A percentile compares a stretch with the other conserved stretches of the same genome.
Conservation (phyloP, 108 stramenopile genomes). For the Fistulifera pelliculosa region DNA sequence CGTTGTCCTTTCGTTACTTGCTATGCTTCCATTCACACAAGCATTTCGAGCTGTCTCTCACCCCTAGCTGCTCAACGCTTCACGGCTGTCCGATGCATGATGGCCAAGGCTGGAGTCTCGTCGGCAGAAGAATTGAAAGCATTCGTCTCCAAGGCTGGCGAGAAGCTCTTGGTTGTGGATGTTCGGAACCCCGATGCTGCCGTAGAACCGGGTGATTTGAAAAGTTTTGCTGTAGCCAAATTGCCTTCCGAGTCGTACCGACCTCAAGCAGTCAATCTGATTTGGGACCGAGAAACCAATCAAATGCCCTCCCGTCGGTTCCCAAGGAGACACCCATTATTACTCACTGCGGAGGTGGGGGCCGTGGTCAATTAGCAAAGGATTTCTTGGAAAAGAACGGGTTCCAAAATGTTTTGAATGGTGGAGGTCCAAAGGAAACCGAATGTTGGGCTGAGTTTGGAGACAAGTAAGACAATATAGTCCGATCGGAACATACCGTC, state of each 20-base stretch:
- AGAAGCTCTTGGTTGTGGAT: conserved; percentile 63
- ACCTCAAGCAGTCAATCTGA: conserved; percentile 49
- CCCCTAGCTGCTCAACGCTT: no score
- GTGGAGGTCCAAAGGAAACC: conserved; percentile 80
- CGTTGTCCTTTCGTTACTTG: no score
- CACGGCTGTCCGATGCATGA: no score
- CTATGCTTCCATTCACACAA: no score
- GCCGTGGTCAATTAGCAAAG: conserved; percentile 80
- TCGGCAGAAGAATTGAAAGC: conserved; percentile 51
- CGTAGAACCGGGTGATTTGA: conserved; percentile 72
- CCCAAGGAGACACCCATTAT: conserved; percentile 73
- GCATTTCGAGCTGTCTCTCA: no score
- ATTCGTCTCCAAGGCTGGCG: conserved; percentile 57
- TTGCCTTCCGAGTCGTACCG: conserved; percentile 36
- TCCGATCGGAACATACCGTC: no score
- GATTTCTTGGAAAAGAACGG: conserved; percentile 67
- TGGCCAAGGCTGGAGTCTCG: conserved; percentile 57
- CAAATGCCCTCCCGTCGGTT: conserved; percentile 43
- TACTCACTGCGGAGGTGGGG: conserved; percentile 86
- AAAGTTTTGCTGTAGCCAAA: conserved; percentile 44
- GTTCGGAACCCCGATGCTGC: conserved; percentile 63
- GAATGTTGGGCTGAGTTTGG: conserved; percentile 80
- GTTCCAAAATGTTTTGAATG: conserved; percentile 81
- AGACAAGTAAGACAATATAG: conserved; percentile 33
- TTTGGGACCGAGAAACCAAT: conserved; percentile 51